These are phyloP conservation scores for Stentor coeruleus DNA, from an alignment of 73 alveolate genomes.

Conservation along the genomic window DNA sequence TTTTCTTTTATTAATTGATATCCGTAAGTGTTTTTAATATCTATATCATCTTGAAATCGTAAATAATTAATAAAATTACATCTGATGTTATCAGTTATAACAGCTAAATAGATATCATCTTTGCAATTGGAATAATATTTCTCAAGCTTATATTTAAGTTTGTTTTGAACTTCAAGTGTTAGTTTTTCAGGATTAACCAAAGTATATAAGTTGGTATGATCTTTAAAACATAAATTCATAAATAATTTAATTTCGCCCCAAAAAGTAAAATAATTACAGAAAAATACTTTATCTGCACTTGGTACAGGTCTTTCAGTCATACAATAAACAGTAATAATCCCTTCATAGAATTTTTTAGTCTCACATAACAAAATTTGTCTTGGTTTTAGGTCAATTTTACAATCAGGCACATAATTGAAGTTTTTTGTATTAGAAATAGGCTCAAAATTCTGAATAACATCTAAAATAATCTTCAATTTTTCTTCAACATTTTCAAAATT, in stretches of 20 bases:
- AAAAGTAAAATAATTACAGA: neutral
- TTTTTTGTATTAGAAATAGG: neutral
- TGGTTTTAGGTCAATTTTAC: neutral
- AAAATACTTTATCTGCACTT: neutral
- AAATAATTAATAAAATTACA: neutral
- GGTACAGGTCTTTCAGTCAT: neutral
- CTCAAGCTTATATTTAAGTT: neutral
- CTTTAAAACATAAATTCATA: conserved; percentile 4
- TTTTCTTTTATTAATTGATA: neutral
- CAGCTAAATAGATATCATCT: neutral
- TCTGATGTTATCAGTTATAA: conserved; percentile 1
- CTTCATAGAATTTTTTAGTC: neutral
- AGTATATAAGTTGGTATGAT: neutral
- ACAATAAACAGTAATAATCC: neutral
- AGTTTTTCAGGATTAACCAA: neutral
- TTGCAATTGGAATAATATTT: neutral
- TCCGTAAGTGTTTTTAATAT: neutral
- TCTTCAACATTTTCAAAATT: neutral
- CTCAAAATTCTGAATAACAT: neutral
- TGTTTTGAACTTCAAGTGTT: neutral
- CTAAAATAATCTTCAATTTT: neutral
- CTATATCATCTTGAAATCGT: neutral
- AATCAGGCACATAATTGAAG: neutral
- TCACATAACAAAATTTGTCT: neutral
- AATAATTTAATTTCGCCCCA: neutral